These are phyloP conservation scores for Hanseniaspora meyeri DNA, from an alignment of 805 yeast species.

Conservation along the genomic window DNA sequence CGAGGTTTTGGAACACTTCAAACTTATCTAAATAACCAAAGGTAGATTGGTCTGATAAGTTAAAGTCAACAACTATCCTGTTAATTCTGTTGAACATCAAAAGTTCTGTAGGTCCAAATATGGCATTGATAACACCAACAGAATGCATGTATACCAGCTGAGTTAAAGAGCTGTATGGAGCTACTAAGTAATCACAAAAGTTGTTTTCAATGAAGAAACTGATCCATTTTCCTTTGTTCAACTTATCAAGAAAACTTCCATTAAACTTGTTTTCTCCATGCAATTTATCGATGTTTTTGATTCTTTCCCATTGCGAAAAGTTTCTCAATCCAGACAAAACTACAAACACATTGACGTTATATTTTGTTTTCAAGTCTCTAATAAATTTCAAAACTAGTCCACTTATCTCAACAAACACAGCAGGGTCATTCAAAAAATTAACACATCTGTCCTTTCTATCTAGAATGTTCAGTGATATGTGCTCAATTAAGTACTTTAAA, in stretches of 20 bases:
- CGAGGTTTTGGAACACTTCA: background rate
- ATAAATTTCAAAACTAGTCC: background rate
- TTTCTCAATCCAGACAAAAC: conserved; percentile 7
- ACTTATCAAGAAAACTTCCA: background rate
- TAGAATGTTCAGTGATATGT: background rate
- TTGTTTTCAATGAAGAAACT: conserved; percentile 42
- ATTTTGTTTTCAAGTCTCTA: background rate
- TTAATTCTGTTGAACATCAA: conserved; percentile 51
- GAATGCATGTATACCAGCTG: conserved; percentile 64
- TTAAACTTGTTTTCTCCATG: conserved; percentile 4
- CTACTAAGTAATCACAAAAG: conserved; percentile 50
- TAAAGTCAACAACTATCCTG: conserved; percentile 53
- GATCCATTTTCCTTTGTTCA: conserved; percentile 31
- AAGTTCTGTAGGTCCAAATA: conserved; percentile 76
- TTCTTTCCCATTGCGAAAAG: conserved; percentile 2
- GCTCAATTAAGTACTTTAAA: background rate
- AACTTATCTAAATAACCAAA: conserved; percentile 33
- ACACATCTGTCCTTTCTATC: background rate
- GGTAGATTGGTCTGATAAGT: background rate
- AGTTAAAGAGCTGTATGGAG: conserved; percentile 72
- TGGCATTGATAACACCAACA: conserved; percentile 49
- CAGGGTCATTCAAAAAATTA: background rate
- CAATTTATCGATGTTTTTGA: background rate
- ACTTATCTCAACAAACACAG: background rate
- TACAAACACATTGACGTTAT: background rate